Evolutionary conservation across 2,329 filamentous ascomycete species (phyloP).

Genomic region (Penicillium sp.): DNA sequence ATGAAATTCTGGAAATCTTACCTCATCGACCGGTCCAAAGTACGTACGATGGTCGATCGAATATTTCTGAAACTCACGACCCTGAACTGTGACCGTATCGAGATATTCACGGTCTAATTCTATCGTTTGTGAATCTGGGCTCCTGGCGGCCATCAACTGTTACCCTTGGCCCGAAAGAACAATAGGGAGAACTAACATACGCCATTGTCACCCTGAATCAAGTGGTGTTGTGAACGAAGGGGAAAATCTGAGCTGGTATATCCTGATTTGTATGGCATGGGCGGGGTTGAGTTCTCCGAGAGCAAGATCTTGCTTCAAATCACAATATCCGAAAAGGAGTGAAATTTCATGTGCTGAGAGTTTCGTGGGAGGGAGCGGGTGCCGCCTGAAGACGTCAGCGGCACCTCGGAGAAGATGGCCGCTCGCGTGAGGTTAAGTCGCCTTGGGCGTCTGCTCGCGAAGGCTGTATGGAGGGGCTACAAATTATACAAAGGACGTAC

Average conservation of each 20-base stretch:
- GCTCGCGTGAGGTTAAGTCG: conserved; percentile 23
- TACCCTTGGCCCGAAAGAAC: conserved; percentile 7
- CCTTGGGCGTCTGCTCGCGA: conserved; percentile 22
- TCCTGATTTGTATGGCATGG: conserved; percentile 8
- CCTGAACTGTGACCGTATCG: conserved; percentile 60
- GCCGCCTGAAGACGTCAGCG: conserved; percentile 16
- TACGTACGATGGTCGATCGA: conserved; percentile 64
- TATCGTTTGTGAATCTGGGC: conserved; percentile 47
- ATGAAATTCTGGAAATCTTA: conserved; percentile 37
- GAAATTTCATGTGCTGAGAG: conserved; percentile 20
- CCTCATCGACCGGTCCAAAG: conserved; percentile 70
- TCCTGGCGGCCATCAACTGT: conserved; percentile 33
- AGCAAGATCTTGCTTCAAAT: conserved; percentile 12
- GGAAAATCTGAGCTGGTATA: conserved; percentile 11
- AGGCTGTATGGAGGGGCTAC: conserved; percentile 25
- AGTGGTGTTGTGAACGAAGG: conserved; percentile 13
- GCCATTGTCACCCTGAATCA: conserved; percentile 26
- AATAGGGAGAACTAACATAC: conserved; percentile 23
- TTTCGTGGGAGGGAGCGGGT: conserved; percentile 29
- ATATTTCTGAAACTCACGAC: conserved; percentile 66
- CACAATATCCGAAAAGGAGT: conserved; percentile 12
- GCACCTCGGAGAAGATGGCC: conserved; percentile 23
- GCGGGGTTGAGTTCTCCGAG: conserved; percentile 19
- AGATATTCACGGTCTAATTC: conserved; percentile 58
- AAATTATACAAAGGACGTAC: conserved; percentile 28